These are phyloP conservation scores for Blastobotrys aristatus DNA, from an alignment of 1,139 yeast genomes.

Conservation along the genomic window DNA sequence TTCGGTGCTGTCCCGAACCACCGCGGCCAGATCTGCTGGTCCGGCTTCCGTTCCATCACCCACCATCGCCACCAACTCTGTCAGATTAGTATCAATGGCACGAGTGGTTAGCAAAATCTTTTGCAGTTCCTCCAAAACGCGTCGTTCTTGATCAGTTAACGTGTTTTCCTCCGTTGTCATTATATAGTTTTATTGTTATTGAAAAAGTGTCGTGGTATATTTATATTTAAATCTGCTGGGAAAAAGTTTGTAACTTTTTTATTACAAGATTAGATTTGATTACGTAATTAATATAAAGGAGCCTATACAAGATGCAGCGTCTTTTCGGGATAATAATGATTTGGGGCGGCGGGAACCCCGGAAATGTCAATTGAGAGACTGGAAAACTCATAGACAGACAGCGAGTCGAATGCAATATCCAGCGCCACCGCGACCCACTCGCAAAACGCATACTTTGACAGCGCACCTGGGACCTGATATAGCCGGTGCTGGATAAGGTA, in stretches of 20 bases:
- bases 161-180: background rate
- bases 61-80: background rate
- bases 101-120: conserved; percentile 21
- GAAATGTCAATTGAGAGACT: conserved; percentile 46
- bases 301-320: background rate
- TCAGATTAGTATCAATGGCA: conserved; percentile 15
- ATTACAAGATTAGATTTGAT: too few species aligned
- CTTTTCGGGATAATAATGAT: too few species aligned
- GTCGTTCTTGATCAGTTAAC: conserved; percentile 17
- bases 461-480: conserved; percentile 69
- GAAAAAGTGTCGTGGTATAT: background rate
- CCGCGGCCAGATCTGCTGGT: background rate
- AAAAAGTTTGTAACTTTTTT: too few species aligned
- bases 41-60: background rate
- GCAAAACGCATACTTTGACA: conserved; percentile 82
- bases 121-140: conserved; percentile 21
- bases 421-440: conserved; percentile 79
- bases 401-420: conserved; percentile 71
- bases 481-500: conserved; percentile 78
- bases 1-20: background rate
- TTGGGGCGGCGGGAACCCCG: background rate
- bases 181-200: background rate
- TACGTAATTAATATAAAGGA: too few species aligned
- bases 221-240: too few species aligned
- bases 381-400: conserved; percentile 65